Conservation (phyloP, 305 asterid species). For the Plantago lanceolata region DNA sequence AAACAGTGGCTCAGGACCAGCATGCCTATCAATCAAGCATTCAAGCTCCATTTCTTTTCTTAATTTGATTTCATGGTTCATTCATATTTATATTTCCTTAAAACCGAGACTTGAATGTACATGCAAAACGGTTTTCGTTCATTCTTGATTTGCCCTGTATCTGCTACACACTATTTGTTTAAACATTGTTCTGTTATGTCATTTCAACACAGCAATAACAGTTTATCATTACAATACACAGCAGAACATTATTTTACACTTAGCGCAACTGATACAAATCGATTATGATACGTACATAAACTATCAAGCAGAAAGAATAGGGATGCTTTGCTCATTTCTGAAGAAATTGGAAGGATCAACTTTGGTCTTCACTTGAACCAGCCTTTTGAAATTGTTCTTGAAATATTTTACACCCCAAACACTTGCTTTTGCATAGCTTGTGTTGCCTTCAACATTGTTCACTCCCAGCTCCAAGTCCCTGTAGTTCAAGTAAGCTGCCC, state of each 20-base stretch:
- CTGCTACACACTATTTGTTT: too few relatives aligned
- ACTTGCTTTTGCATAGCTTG: constrained; percentile 33
- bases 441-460: constrained; percentile 29
- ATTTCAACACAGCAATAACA: too few relatives aligned
- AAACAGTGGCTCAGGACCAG: too few relatives aligned
- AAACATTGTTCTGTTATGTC: too few relatives aligned
- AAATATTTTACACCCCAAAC: constrained; percentile 38
- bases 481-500: constrained; percentile 36
- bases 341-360: constrained; percentile 41
- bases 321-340: constrained; percentile 43
- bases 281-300: neutral
- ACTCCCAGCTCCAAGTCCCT: constrained; percentile 48
- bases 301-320: neutral
- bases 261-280: neutral
- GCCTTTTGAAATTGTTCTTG: constrained; percentile 32
- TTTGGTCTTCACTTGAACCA: constrained; percentile 34
- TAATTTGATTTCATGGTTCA: too few relatives aligned
- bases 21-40: too few relatives aligned
- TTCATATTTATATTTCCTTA: too few relatives aligned
- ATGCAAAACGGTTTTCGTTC: too few relatives aligned
- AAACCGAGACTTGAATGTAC: too few relatives aligned
- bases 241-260: neutral
- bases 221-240: neutral
- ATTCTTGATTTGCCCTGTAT: too few relatives aligned
- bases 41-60: too few relatives aligned